These are phyloP conservation scores for Aegilops longissima DNA, from an alignment of 176 grass and related monocot genomes.

Conservation along the genomic window DNA sequence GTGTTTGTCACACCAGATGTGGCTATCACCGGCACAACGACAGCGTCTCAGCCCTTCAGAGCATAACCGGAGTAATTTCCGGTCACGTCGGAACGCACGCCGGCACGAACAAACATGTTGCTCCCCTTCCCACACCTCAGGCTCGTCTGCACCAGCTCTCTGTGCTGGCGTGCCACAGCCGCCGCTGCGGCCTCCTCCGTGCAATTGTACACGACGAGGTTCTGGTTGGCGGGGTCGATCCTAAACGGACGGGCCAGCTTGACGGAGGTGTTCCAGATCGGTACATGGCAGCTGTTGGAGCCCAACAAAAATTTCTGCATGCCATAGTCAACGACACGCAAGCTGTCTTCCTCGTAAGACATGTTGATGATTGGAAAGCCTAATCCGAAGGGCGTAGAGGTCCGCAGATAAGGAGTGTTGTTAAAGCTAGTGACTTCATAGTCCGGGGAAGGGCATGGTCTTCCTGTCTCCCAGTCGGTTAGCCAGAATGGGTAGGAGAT, in stretches of 20 bases:
- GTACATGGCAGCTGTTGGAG: neutral
- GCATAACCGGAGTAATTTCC: neutral
- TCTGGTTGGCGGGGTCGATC: neutral
- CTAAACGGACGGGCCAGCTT: neutral
- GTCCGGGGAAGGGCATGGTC: neutral
- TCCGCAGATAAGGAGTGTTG: neutral
- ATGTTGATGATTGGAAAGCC: too few relatives aligned
- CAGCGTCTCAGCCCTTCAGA: neutral
- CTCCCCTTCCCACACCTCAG: neutral
- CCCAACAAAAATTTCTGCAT: too few relatives aligned
- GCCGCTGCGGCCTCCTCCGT: neutral
- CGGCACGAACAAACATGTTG: neutral
- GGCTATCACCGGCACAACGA: neutral
- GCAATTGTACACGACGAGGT: slow-evolving; percentile 40
- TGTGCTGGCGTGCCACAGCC: neutral
- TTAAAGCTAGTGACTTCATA: slow-evolving; percentile 17
- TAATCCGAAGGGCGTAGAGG: too few relatives aligned
- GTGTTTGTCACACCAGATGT: neutral
- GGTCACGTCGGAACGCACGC: neutral
- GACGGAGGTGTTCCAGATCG: neutral
- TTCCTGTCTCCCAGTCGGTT: neutral
- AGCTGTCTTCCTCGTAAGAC: too few relatives aligned
- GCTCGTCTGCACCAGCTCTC: neutral
- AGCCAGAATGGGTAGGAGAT: slow-evolving; percentile 20
- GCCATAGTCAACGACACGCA: too few relatives aligned